These are phyloP conservation scores for Castanea sativa DNA, from an alignment of 306 rosid species.

Conservation along the genomic window DNA sequence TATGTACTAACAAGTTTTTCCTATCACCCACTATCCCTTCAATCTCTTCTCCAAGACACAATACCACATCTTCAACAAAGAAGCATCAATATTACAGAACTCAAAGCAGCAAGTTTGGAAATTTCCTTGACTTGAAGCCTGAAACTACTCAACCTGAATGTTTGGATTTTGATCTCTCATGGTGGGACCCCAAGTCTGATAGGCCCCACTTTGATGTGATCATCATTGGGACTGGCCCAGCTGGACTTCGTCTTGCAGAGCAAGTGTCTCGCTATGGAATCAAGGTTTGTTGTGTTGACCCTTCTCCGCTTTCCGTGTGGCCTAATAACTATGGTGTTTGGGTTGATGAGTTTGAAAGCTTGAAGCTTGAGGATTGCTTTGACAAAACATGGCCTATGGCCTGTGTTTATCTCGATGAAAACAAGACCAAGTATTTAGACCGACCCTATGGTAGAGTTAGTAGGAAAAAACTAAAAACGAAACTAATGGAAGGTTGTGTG, in stretches of 20 bases:
- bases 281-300: slow-evolving; percentile 85
- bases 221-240: slow-evolving; percentile 76
- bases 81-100: background rate
- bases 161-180: slow-evolving; percentile 58
- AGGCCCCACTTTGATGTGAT: slow-evolving; percentile 50
- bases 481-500: slow-evolving; percentile 51
- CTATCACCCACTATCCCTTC: slow-evolving; percentile 24
- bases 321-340: slow-evolving; percentile 91
- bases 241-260: slow-evolving; percentile 69
- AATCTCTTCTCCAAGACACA: slow-evolving; percentile 17
- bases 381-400: slow-evolving; percentile 81
- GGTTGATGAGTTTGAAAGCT: slow-evolving; percentile 68
- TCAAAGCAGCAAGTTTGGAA: slow-evolving; percentile 44
- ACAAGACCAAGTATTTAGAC: slow-evolving; percentile 52
- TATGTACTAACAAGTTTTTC: slow-evolving; percentile 22
- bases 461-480: slow-evolving; percentile 52
- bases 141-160: slow-evolving; percentile 29
- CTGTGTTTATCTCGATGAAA: slow-evolving; percentile 47
- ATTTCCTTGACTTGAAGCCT: slow-evolving; percentile 62
- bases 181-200: slow-evolving; percentile 37
- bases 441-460: slow-evolving; percentile 69
- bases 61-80: slow-evolving; percentile 28
- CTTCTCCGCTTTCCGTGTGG: slow-evolving; percentile 74
- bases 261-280: slow-evolving; percentile 63
- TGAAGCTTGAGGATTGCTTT: slow-evolving; percentile 62